Evolutionary conservation across 306 rosid species (phyloP).

Genomic region (Cyamopsis tetragonoloba): DNA sequence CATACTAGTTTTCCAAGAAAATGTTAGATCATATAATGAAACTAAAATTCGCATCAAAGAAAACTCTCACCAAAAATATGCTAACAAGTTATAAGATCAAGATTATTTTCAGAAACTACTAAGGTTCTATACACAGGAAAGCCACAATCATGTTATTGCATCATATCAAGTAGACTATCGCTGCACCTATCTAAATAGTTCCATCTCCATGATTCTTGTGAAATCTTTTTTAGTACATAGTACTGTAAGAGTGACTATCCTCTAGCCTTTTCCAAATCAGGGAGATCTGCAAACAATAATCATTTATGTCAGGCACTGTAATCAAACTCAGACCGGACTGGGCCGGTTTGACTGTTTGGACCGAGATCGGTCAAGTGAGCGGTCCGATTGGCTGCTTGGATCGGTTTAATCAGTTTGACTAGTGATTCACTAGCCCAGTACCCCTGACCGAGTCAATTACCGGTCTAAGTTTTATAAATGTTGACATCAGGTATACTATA

Average conservation of each 20-base stretch:
- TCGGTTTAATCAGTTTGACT: too few species aligned
- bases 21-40: constrained; percentile 6
- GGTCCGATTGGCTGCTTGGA: too few species aligned
- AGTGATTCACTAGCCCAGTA: too few species aligned
- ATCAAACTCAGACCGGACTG: too few species aligned
- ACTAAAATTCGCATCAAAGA: constrained; percentile 6
- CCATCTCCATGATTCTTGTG: constrained; percentile 17
- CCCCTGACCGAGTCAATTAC: too few species aligned
- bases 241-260: constrained; percentile 30
- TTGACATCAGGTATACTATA: too few species aligned
- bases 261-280: constrained; percentile 89
- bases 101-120: constrained; percentile 7
- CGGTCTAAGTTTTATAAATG: too few species aligned
- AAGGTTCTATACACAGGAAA: constrained; percentile 33
- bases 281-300: constrained; percentile 64
- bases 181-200: constrained; percentile 23
- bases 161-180: constrained; percentile 21
- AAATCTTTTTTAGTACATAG: constrained; percentile 10
- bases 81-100: constrained; percentile 7
- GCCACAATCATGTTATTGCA: constrained; percentile 6
- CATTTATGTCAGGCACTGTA: constrained; percentile 2
- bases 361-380: too few species aligned
- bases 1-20: background rate
- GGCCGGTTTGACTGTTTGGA: too few species aligned
- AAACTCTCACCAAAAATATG: constrained; percentile 20